Evolutionary conservation across 495 filamentous ascomycete genomes (phyloP), one percentile per base, ranked within the genome.

Genomic region (Podospora anserina): DNA sequence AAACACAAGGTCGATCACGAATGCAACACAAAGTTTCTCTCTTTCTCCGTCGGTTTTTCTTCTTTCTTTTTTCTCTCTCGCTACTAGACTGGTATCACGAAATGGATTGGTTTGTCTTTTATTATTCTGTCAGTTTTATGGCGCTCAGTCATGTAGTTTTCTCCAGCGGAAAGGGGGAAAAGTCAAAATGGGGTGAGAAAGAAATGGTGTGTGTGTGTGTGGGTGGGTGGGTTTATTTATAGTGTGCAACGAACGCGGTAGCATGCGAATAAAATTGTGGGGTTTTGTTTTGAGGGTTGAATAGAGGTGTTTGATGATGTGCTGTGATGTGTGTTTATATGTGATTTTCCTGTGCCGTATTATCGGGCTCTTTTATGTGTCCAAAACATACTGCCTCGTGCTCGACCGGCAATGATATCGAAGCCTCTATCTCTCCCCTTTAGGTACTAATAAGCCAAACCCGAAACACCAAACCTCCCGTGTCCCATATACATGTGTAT

Each of bases 51-150:
- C 55, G 18, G 15, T 15, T 58, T 19, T 58, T 20, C n/a, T 58
- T 58, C 39, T 49, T 16, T 16, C 34, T 57, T 57, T 57, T 13
- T 23, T 57, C 23, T 23, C 23, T 2, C 23, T 20, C 15, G 1
- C 54, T 56, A 56, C 19, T 58, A 58, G 55, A 58, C 55, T 58
- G 55, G 55, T 58, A 58, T 20, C 55, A 49, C 39, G 39, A 26
- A 58, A 58, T 58, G 55, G 55, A 26, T 58, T n/a, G 55, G 55
- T 9, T 58, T 2, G n/a, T 58, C 23, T 58, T 19, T 58, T 58
- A 5, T 20, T 4, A 26, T 58, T 26, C 16, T 20, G 23, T 23
- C 13, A 23, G 5, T 15, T 58, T 49, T 49, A 13, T 49, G 15
- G 39, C 6, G 7, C 13, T 49, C 15, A 49, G 15, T 49, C 39